These are phyloP conservation scores for Alternaria alternata DNA, from an alignment of 2,329 filamentous ascomycete genomes.

Conservation along the genomic window DNA sequence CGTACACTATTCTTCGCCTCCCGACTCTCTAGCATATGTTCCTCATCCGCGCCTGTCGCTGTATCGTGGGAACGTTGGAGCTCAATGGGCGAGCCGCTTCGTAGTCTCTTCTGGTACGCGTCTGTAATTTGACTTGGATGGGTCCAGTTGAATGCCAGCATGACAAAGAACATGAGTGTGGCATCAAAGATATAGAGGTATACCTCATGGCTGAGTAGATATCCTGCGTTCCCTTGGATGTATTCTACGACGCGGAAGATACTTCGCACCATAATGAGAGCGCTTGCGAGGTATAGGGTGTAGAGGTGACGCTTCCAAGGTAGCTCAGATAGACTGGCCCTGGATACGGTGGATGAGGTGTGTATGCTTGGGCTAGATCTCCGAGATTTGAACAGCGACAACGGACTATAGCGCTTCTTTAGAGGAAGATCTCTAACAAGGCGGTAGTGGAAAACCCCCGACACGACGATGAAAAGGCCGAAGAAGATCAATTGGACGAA, in stretches of 20 bases:
- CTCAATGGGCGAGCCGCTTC: constrained; percentile 5
- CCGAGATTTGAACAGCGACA: background rate
- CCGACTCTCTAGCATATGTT: background rate
- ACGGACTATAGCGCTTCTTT: constrained; percentile 2
- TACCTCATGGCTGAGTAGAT: constrained; percentile 53
- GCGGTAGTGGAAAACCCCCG: constrained; percentile 29
- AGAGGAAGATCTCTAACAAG: constrained; percentile 19
- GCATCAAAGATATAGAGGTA: constrained; percentile 59
- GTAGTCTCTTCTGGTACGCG: constrained; percentile 19
- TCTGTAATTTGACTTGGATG: constrained; percentile 48
- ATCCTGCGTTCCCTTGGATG: constrained; percentile 54
- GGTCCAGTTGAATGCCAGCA: constrained; percentile 50
- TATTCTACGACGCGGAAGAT: constrained; percentile 61
- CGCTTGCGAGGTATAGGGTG: constrained; percentile 55
- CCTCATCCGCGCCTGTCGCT: constrained; percentile 7
- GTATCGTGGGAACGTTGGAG: constrained; percentile 13
- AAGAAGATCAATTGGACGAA: constrained; percentile 60
- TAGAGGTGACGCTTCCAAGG: constrained; percentile 50
- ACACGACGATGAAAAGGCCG: constrained; percentile 54
- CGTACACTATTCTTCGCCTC: background rate
- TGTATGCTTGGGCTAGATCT: background rate
- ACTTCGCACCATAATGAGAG: constrained; percentile 59
- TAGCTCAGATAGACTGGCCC: constrained; percentile 2
- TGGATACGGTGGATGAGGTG: background rate
- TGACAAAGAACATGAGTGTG: constrained; percentile 53